phyloP scores from a whole-genome alignment of 768 basidiomycete genomes.

The Termitomyces sp. region DNA sequence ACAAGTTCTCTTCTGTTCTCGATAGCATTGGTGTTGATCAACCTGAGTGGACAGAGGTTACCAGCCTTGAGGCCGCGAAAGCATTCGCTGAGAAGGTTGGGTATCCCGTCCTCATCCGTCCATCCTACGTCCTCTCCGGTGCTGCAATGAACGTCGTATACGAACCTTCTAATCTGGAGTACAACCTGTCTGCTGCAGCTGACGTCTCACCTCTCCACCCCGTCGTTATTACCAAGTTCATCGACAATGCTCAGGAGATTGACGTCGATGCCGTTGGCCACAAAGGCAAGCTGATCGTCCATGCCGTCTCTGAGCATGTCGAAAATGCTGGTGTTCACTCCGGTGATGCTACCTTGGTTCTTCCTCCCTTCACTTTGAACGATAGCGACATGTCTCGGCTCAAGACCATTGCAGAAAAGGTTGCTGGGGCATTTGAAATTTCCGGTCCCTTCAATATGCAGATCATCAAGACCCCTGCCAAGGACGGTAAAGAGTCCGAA shows the following conservation, averaged over 20 bases:
- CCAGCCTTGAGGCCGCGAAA: slow-evolving; percentile 85
- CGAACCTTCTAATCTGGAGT: slow-evolving; percentile 83
- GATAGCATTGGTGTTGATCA: slow-evolving; percentile 96
- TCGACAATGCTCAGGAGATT: slow-evolving; percentile 95
- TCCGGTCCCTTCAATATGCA: slow-evolving; percentile 99
- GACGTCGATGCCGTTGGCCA: slow-evolving; percentile 97
- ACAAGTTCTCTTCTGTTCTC: slow-evolving; percentile 97
- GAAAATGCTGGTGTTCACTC: slow-evolving; percentile 99
- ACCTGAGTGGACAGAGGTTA: slow-evolving; percentile 92
- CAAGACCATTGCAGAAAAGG: slow-evolving; percentile 92
- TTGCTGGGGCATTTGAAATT: slow-evolving; percentile 91
- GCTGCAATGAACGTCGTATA: slow-evolving; percentile 99
- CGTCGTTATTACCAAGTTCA: slow-evolving; percentile 98
- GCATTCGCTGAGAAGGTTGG: slow-evolving; percentile 83
- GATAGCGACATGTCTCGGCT: slow-evolving; percentile 77
- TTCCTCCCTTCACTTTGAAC: slow-evolving; percentile 84
- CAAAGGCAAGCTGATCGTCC: slow-evolving; percentile 86
- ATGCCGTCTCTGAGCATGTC: slow-evolving; percentile 97
- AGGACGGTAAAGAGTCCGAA: slow-evolving; percentile 47
- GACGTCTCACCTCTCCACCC: slow-evolving; percentile 95
- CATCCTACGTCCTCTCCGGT: slow-evolving; percentile 97
- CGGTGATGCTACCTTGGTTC: slow-evolving; percentile 95
- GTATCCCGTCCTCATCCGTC: slow-evolving; percentile 96
- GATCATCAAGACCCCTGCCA: slow-evolving; percentile 78
- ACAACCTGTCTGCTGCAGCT: slow-evolving; percentile 95